Base-by-base conservation (phyloP, 306 rosid species). In the Trifolium dubium region DNA sequence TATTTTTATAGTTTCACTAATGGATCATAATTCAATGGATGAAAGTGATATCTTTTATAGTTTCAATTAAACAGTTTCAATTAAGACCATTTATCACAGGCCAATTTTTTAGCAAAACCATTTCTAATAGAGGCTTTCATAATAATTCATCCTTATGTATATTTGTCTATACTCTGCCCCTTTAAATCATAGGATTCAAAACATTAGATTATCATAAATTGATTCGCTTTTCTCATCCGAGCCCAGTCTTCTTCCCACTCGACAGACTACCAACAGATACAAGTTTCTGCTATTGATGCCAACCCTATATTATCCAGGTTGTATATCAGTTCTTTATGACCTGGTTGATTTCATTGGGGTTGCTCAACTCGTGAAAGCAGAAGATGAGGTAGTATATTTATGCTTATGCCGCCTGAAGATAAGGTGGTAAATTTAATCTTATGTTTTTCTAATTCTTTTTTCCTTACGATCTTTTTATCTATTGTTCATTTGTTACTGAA, bases 51-150 rank as follows among this genome's bases (percentile, higher is more conserved):
- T 56, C 75, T 44, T 59, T 15, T 35, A 5, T 31, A n/a, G n/a
- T n/a, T n/a, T n/a, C n/a, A n/a, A n/a, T n/a, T n/a, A n/a, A n/a
- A n/a, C n/a, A n/a, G n/a, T n/a, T n/a, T n/a, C n/a, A n/a, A n/a
- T n/a, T n/a, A n/a, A n/a, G n/a, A n/a, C n/a, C n/a, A n/a, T n/a
- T n/a, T n/a, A n/a, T n/a, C n/a, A n/a, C n/a, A 72, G 43, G 19
- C 69, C 47, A 31, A 15, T 43, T 17, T 31, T 73, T 60, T 53
- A n/a, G n/a, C n/a, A n/a, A 11, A 72, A 44, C 34, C 66, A 41
- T 56, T 56, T 71, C 18, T 44, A 71, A 31, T 10, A 31, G 2
- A 6, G 51, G 6, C 35, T 17, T 46, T 43, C 64, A 12, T 18
- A 50, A 47, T 47, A 19, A 31, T 61, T 62, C 8, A 46, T 18